Base-by-base conservation (phyloP, 768 basidiomycete genomes). In the Rhodotorula babjevae region DNA sequence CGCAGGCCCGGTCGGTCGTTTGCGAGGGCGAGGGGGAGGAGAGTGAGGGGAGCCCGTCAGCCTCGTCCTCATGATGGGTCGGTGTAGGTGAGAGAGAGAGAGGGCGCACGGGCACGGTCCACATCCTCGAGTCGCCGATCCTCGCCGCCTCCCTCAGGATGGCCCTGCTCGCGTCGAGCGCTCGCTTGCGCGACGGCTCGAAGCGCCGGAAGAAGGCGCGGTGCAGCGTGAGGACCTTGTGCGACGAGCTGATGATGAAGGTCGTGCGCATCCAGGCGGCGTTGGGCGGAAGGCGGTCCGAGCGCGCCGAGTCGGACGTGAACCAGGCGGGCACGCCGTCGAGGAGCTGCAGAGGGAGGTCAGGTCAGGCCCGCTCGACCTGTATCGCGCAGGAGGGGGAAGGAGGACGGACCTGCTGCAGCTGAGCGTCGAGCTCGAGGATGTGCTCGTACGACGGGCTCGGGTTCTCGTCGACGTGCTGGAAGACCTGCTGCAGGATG, bases 381-480 rank as follows among this genome's bases (percentile, higher is more conserved):
- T n/a, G n/a, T n/a, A n/a, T n/a, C n/a, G n/a, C n/a, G n/a, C n/a
- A n/a, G n/a, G n/a, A n/a, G n/a, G n/a, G n/a, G n/a, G n/a, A n/a
- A n/a, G n/a, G n/a, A n/a, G 47, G 18, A 23, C 47, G 21, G 15
- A 49, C 47, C 47, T 49, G 46, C n/a, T 49, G 46, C 29, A 61
- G 44, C n/a, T 46, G 46, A 1, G 10, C 19, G 14, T 61, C 61
- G 47, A 61, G 61, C 42, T 49, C 47, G 65, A 67, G 65, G 25
- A 67, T 18, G 47, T 50, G 40, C 31, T 31, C 25, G 58, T 69
- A 65, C 5, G 68, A 57, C 1, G 63, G 63, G 3, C 15, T 44
- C 49, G 68, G 63, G 63, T 69, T 50, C n/a, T 49, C 33, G 50
- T 69, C 68, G n/a, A 69, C 21, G 42, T 69, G 63, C 50, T 64